Conservation (phyloP, 2,329 filamentous ascomycete species). For the Pestalotiopsis sp. region DNA sequence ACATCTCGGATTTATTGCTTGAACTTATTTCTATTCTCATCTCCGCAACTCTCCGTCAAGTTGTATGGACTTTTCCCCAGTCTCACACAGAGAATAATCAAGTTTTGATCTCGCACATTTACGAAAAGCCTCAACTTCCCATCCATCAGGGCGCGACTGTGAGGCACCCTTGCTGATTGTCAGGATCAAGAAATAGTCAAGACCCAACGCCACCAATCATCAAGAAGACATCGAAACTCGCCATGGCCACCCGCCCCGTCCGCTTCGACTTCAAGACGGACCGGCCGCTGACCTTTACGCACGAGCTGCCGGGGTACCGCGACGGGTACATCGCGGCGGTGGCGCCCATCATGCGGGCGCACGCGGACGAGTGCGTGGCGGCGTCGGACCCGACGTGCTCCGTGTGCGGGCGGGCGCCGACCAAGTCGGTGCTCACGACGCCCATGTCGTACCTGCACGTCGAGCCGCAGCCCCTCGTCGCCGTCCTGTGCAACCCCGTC, state of each 20-base stretch:
- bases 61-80: too few species aligned
- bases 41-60: too few species aligned
- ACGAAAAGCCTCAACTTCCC: too few species aligned
- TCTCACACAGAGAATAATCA: too few species aligned
- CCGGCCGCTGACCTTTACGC: constrained; percentile 7
- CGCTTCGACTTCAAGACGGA: constrained; percentile 14
- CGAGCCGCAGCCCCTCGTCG: constrained; percentile 8
- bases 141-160: too few species aligned
- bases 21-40: too few species aligned
- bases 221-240: background rate
- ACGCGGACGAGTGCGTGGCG: constrained; percentile 10
- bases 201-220: too few species aligned
- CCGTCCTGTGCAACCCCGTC: constrained; percentile 12
- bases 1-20: too few species aligned
- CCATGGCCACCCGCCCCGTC: constrained; percentile 12
- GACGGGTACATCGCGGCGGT: constrained; percentile 12
- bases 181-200: too few species aligned
- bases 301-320: constrained; percentile 12
- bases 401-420: constrained; percentile 6
- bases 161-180: too few species aligned
- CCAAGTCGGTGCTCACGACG: constrained; percentile 13
- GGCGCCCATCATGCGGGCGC: constrained; percentile 14
- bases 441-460: constrained; percentile 17
- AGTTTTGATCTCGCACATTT: too few species aligned
- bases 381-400: constrained; percentile 5